These are phyloP conservation scores for Fragaria nilgerrensis DNA, from an alignment of 306 rosid genomes.

Conservation along the genomic window DNA sequence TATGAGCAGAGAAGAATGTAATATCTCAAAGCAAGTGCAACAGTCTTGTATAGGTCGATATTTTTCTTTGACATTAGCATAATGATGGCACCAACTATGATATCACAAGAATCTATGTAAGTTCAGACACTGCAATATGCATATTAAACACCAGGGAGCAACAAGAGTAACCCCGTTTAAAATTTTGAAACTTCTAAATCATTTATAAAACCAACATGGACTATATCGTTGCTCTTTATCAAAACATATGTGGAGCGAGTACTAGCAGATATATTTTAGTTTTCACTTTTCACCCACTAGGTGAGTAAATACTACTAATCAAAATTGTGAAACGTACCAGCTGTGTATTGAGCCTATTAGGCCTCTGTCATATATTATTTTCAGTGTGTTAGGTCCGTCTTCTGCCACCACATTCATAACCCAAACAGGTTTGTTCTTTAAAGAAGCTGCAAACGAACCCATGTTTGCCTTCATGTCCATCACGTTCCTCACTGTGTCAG, in stretches of 20 bases:
- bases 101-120: background rate
- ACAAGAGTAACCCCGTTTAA: background rate
- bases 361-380: constrained; percentile 89
- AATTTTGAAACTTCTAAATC: background rate
- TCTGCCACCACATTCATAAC: constrained; percentile 94
- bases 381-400: constrained; percentile 79
- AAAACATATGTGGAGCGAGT: background rate
- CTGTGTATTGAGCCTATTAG: constrained; percentile 78
- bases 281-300: background rate
- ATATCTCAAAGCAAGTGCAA: background rate
- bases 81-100: background rate
- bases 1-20: background rate
- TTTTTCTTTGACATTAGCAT: background rate
- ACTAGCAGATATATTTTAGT: background rate
- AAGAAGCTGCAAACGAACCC: constrained; percentile 93
- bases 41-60: background rate
- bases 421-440: constrained; percentile 82
- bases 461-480: constrained; percentile 98
- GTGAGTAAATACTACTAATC: background rate
- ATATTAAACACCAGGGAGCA: background rate
- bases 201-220: background rate
- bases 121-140: background rate
- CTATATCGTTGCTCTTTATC: background rate
- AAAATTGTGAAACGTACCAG: constrained; percentile 54
- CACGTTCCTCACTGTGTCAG: constrained; percentile 69